phyloP scores from a whole-genome alignment of 2,329 filamentous ascomycete species.

The Penicillium sp. region DNA sequence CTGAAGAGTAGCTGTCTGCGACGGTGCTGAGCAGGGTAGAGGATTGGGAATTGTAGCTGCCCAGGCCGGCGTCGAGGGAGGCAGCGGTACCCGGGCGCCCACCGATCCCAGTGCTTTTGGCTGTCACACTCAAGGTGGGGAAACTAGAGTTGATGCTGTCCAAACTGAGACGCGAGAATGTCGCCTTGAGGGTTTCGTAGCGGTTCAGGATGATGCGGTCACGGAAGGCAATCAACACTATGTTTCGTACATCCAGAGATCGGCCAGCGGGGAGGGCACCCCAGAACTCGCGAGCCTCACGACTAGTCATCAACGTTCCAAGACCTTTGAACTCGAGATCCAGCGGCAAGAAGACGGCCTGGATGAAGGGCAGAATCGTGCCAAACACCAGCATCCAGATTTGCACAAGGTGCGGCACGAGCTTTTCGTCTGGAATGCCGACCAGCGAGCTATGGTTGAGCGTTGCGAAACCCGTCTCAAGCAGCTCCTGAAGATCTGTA shows the following conservation, averaged over 20 bases:
- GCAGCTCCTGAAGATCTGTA: conserved; percentile 63
- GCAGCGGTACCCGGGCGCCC: conserved; percentile 71
- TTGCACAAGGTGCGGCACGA: conserved; percentile 89
- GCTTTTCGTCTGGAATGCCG: conserved; percentile 76
- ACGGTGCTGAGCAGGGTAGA: conserved; percentile 74
- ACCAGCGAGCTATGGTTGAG: conserved; percentile 77
- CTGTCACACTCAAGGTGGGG: conserved; percentile 44
- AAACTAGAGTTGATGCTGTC: conserved; percentile 68
- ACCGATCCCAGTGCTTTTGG: conserved; percentile 49
- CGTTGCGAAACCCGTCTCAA: conserved; percentile 75
- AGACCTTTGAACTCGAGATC: conserved; percentile 90
- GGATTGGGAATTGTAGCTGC: conserved; percentile 76
- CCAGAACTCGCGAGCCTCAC: conserved; percentile 90
- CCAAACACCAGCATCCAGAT: conserved; percentile 95
- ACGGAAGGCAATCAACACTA: conserved; percentile 84
- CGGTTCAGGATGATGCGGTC: conserved; percentile 86
- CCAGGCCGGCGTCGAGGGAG: conserved; percentile 72
- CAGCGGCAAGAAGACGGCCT: conserved; percentile 89
- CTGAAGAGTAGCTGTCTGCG: conserved; percentile 56
- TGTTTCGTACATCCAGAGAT: conserved; percentile 80
- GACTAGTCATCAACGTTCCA: conserved; percentile 73
- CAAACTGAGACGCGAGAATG: conserved; percentile 85
- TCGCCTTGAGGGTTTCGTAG: conserved; percentile 83
- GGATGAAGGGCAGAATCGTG: conserved; percentile 86
- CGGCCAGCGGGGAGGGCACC: conserved; percentile 58